phyloP scores from a whole-genome alignment of 2,329 filamentous ascomycete genomes.

The Cordyceps farinosa region DNA sequence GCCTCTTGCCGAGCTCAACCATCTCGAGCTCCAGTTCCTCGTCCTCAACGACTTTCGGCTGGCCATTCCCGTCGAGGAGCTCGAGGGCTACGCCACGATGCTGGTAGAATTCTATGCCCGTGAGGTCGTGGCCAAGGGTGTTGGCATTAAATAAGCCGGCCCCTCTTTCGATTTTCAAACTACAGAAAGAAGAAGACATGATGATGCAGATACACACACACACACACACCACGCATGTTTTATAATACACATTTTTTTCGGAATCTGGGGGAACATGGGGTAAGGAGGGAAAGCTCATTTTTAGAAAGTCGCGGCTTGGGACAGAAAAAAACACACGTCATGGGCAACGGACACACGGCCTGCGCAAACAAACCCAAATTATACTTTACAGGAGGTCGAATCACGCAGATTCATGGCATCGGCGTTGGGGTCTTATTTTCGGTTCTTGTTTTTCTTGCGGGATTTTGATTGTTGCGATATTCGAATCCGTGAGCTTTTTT shows the following conservation, averaged over 20 bases:
- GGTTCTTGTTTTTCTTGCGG: background rate
- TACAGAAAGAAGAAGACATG: background rate
- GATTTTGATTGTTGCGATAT: slow-evolving; percentile 5
- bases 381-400: slow-evolving; percentile 15
- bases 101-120: slow-evolving; percentile 95
- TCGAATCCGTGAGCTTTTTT: background rate
- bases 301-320: slow-evolving; percentile 11
- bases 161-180: too few species aligned
- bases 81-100: slow-evolving; percentile 98
- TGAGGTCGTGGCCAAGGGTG: slow-evolving; percentile 63
- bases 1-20: slow-evolving; percentile 87
- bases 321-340: background rate
- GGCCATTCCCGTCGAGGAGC: slow-evolving; percentile 86
- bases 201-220: background rate
- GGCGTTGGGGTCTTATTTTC: slow-evolving; percentile 11
- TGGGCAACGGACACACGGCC: background rate
- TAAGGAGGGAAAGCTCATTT: background rate
- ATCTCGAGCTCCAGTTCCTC: slow-evolving; percentile 92
- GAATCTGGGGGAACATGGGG: background rate
- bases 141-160: background rate
- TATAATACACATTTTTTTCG: background rate
- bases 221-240: background rate
- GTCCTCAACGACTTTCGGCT: slow-evolving; percentile 94
- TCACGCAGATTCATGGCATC: slow-evolving; percentile 18
- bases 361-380: slow-evolving; percentile 4